Percentiles rank a stretch among this genome's conserved stretches.
Conservation (phyloP, 106 monocot species). For the Acorus calamus region DNA sequence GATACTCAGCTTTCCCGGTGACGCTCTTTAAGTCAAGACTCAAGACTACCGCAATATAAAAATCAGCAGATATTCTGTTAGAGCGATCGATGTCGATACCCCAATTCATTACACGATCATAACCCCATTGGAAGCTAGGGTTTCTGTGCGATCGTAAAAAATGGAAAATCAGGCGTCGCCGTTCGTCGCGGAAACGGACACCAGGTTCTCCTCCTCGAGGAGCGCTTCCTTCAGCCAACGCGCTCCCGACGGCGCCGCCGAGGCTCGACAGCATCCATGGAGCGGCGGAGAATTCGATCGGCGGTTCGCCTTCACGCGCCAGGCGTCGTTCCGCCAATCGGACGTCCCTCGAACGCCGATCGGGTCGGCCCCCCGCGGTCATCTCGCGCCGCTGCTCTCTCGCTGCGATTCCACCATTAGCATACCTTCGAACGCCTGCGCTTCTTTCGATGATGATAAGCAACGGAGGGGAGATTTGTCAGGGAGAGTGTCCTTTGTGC, state of each 20-base stretch:
- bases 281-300: constrained; percentile 28
- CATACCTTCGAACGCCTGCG: constrained; percentile 20
- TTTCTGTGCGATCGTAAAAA: too few relatives aligned
- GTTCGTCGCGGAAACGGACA: not conserved
- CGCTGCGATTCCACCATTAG: constrained; percentile 58
- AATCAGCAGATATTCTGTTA: too few relatives aligned
- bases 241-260: not conserved
- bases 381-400: constrained; percentile 20
- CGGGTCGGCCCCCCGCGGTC: constrained; percentile 13
- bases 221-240: constrained; percentile 11
- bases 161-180: constrained; percentile 1
- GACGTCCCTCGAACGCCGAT: constrained; percentile 9
- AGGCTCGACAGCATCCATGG: constrained; percentile 7
- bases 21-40: too few relatives aligned
- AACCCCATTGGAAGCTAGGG: too few relatives aligned
- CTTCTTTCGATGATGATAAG: constrained; percentile 1
- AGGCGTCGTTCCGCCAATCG: constrained; percentile 22
- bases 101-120: too few relatives aligned
- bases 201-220: constrained; percentile 3
- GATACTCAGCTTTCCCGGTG: too few relatives aligned
- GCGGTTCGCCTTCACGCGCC: constrained; percentile 58
- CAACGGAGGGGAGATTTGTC: not conserved
- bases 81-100: too few relatives aligned
- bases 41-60: too few relatives aligned
- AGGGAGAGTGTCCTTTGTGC: constrained; percentile 5